These are phyloP conservation scores for Leishmania guyanensis DNA, from an alignment of 208 protist genomes.

Conservation along the genomic window DNA sequence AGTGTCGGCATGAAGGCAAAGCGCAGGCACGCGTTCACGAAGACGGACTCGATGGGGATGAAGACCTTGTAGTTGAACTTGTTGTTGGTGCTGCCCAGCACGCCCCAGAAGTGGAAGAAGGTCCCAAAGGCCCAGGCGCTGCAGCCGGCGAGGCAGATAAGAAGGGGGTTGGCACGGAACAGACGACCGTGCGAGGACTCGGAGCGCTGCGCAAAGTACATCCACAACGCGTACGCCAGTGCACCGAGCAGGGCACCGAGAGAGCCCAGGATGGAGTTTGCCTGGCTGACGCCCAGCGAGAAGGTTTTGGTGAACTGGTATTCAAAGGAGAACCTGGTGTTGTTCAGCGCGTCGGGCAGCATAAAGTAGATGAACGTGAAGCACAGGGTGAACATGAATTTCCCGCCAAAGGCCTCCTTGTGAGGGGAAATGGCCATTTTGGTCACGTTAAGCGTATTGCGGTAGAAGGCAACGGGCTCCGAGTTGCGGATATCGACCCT, in stretches of 20 bases:
- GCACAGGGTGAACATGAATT: slow-evolving; percentile 42
- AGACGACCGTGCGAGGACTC: slow-evolving; percentile 21
- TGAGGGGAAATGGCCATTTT: slow-evolving; percentile 2
- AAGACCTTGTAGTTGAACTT: slow-evolving; percentile 35
- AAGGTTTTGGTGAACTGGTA: slow-evolving; percentile 1
- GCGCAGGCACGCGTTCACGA: slow-evolving; percentile 20
- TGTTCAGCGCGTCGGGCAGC: slow-evolving; percentile 38
- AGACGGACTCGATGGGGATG: slow-evolving; percentile 39
- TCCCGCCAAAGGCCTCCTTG: slow-evolving; percentile 8
- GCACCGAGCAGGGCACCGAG: slow-evolving; percentile 34
- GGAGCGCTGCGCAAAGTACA: slow-evolving; percentile 31
- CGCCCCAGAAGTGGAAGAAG: slow-evolving; percentile 34
- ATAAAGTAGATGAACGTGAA: slow-evolving; percentile 54
- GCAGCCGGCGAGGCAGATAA: slow-evolving; percentile 38
- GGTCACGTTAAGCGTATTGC: slow-evolving; percentile 4
- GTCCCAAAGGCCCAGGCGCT: slow-evolving; percentile 30
- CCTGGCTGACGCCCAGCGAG: slow-evolving; percentile 6
- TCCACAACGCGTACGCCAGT: slow-evolving; percentile 35
- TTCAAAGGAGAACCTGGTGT: slow-evolving; percentile 22
- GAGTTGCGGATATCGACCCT: slow-evolving; percentile 9
- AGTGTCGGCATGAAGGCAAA: slow-evolving; percentile 55
- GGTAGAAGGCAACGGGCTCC: slow-evolving; percentile 15
- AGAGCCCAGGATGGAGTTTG: slow-evolving; percentile 20
- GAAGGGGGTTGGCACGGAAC: slow-evolving; percentile 23
- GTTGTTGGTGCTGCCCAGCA: slow-evolving; percentile 23